Evolutionary conservation across 352 stramenopile species (phyloP), one percentile per base, ranked within the genome.

Genomic region (Globisporangium rhizosaccharum): DNA sequence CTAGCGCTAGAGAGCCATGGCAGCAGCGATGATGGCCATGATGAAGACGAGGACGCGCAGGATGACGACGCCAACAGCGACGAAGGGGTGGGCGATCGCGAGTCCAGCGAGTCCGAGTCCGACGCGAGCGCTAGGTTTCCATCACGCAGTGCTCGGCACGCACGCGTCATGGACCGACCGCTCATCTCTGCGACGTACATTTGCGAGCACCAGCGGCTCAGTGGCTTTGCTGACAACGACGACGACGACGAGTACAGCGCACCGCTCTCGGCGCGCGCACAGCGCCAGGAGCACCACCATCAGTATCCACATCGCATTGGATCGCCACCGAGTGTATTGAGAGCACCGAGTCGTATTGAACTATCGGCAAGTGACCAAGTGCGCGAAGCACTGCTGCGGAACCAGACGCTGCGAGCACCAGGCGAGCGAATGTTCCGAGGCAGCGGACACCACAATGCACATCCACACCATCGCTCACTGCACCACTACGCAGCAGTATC

Each of bases 331-430:
- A 23, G 44, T 6, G 17, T 28, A 20, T 12, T 18, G 4, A 26
- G 18, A 33, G 7, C 10, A 26, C 23, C 59, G 48, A 71, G 61
- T 39, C 68, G 52, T 0, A 25, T 68, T 14, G 41, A 65, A 11
- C 58, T 90, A 46, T 90, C 80, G 53, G 66, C 77, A 0, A 90
- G 72, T 42, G 77, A 79, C n/a, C 70, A 73, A 54, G 56, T 90
- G 33, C 72, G 80, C 36, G 76, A 84, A 46, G 76, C 73, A 1
- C 45, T 90, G 11, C 70, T 74, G 26, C 62, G 52, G 47, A 73
- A 65, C 14, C 66, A 88, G 44, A 66, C 68, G 4, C 42, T 45
- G 6, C 28, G 49, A n/a, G 23, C 28, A 2, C 10, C 51, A 6
- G n/a, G 25, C 9, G 20, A 53, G 4, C 56, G 30, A 8, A 8